Percentiles rank a stretch among this genome's conserved stretches.
Conservation (phyloP, 2,329 filamentous ascomycete genomes). For the Stagonosporopsis rhizophila region DNA sequence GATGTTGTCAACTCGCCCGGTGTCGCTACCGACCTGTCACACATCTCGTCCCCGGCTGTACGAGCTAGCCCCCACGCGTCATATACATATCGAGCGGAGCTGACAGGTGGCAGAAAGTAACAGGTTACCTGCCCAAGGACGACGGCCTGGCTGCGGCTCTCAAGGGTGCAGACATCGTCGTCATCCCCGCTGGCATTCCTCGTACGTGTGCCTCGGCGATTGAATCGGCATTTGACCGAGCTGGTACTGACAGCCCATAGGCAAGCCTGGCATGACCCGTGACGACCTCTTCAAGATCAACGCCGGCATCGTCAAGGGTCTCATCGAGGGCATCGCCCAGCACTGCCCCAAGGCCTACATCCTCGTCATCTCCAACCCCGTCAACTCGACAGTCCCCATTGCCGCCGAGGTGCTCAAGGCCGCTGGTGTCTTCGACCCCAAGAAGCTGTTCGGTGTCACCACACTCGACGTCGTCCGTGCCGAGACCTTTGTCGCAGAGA, state of each 20-base stretch:
- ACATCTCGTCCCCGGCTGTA: constrained; percentile 91
- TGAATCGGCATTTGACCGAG: constrained; percentile 2
- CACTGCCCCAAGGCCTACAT: constrained; percentile 91
- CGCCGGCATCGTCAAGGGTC: constrained; percentile 93
- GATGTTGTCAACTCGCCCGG: constrained; percentile 99
- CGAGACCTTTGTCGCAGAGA: constrained; percentile 92
- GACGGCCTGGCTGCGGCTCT: constrained; percentile 85
- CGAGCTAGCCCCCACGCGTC: constrained; percentile 42
- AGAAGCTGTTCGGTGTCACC: constrained; percentile 97
- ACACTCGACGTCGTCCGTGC: constrained; percentile 98
- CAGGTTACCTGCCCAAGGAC: constrained; percentile 85
- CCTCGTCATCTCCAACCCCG: constrained; percentile 98
- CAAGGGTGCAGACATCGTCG: constrained; percentile 91
- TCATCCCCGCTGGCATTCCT: constrained; percentile 98
- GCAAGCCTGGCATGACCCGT: constrained; percentile 99
- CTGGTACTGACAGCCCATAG: constrained; percentile 58
- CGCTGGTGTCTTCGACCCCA: constrained; percentile 90
- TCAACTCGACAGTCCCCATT: constrained; percentile 98
- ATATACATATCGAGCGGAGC: constrained; percentile 19
- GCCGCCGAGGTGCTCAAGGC: constrained; percentile 95
- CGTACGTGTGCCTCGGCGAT: constrained; percentile 62
- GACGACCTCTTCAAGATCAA: constrained; percentile 99
- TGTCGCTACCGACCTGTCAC: constrained; percentile 93
- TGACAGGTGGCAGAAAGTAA: constrained; percentile 67
- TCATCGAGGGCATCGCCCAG: constrained; percentile 87